A percentile compares a stretch with the other conserved stretches of the same genome.
These are phyloP conservation scores for Russula lepida DNA, from an alignment of 768 basidiomycete species.

Conservation along the genomic window DNA sequence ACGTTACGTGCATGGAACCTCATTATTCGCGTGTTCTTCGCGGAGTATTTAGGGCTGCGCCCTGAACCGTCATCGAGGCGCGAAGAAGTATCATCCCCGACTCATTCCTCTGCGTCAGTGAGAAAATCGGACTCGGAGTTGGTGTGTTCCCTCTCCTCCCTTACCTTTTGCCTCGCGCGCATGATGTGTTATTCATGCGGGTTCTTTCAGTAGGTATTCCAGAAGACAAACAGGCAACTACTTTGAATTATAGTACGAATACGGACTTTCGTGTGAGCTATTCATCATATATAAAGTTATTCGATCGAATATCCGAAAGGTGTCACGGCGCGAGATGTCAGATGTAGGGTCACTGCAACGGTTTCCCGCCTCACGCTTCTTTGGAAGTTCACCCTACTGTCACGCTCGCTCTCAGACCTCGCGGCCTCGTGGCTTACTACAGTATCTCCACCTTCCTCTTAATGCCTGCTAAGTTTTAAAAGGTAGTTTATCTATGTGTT, in stretches of 20 bases:
- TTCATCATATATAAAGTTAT: not conserved
- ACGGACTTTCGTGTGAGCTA: not conserved
- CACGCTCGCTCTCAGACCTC: no score
- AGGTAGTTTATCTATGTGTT: no score
- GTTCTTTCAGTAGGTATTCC: conserved; percentile 2
- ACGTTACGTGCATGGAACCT: conserved; percentile 89
- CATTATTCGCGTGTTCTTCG: conserved; percentile 76
- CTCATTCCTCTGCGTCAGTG: not conserved
- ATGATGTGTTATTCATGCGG: not conserved
- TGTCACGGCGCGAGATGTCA: no score
- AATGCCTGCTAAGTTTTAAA: no score
- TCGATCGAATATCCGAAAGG: no score
- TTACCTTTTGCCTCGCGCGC: no score
- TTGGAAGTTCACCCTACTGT: no score
- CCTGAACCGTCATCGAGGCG: conserved; percentile 30
- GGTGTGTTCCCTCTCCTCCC: not conserved
- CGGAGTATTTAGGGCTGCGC: conserved; percentile 76
- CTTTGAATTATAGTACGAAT: not conserved
- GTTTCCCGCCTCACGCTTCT: no score
- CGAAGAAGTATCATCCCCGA: conserved; percentile 4
- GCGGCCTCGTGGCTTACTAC: no score
- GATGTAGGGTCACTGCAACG: no score
- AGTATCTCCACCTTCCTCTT: no score
- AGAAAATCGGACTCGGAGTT: conserved; percentile 11
- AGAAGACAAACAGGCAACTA: not conserved